phyloP scores from a whole-genome alignment of 495 filamentous ascomycete species.

The Thermothielavioides terrestris region DNA sequence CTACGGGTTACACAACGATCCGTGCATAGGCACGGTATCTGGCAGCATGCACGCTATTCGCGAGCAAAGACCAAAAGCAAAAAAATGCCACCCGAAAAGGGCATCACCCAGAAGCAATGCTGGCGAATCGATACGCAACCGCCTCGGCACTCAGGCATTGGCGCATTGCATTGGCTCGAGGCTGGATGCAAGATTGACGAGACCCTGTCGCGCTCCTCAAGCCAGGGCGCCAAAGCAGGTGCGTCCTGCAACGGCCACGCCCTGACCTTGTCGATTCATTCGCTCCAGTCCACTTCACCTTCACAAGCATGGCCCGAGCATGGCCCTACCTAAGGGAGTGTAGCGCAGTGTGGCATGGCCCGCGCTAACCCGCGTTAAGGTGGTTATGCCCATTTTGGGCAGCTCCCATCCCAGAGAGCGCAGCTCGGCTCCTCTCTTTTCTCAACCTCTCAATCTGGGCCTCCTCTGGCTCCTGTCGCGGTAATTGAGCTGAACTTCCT shows the following conservation, averaged over 20 bases:
- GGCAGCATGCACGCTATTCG: neutral
- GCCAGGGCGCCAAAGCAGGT: neutral
- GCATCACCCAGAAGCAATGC: neutral
- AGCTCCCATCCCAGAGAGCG: neutral
- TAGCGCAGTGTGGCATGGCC: too few species aligned
- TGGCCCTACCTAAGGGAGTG: too few species aligned
- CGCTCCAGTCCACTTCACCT: too few species aligned
- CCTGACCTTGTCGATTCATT: too few species aligned
- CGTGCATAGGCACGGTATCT: too few species aligned
- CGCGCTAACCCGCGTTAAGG: too few species aligned
- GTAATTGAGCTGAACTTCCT: neutral
- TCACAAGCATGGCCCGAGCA: too few species aligned
- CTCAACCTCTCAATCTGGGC: too few species aligned
- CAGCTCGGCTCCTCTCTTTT: slow-evolving; percentile 8
- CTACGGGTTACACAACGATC: too few species aligned
- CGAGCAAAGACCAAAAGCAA: too few species aligned
- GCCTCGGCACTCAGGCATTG: neutral
- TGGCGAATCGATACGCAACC: slow-evolving; percentile 4
- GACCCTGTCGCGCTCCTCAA: too few species aligned
- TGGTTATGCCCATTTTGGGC: slow-evolving; percentile 1
- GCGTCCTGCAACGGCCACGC: too few species aligned
- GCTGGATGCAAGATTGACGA: neutral
- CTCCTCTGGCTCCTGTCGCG: neutral
- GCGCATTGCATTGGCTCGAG: neutral
- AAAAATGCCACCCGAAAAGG: neutral